These are phyloP conservation scores for Nowakowskiella sp. DNA, from an alignment of 192 early-diverging fungal species.

Conservation along the genomic window DNA sequence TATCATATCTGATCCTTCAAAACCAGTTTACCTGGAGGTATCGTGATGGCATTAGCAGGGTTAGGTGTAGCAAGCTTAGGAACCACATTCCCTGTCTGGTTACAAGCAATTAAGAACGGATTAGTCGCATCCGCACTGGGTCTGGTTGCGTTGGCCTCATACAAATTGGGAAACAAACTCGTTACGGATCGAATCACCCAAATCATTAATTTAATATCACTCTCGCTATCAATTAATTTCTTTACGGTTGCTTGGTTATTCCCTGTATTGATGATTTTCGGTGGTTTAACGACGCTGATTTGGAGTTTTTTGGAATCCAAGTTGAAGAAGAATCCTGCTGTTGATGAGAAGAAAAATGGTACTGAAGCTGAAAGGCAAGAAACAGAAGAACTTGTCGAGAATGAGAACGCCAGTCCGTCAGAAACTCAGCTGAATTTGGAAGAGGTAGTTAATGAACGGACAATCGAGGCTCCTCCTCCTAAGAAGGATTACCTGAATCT, in stretches of 20 bases:
- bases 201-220: constrained; percentile 4
- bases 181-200: constrained; percentile 2
- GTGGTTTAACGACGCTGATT: constrained; percentile 24
- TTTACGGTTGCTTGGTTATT: constrained; percentile 30
- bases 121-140: constrained; percentile 48
- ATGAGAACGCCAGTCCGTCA: constrained; percentile 9
- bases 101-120: constrained; percentile 43
- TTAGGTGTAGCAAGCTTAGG: constrained; percentile 31
- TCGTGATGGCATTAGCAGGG: constrained; percentile 49
- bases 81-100: constrained; percentile 34
- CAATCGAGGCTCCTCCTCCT: background rate
- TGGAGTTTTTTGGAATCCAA: background rate
- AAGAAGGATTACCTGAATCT: background rate
- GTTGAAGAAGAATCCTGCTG: background rate
- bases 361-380: background rate
- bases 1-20: no score
- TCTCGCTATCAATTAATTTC: constrained; percentile 20
- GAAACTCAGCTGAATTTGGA: constrained; percentile 1
- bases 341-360: background rate
- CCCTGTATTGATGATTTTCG: constrained; percentile 46
- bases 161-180: constrained; percentile 12
- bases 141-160: constrained; percentile 51
- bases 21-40: constrained; percentile 43
- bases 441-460: background rate
- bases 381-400: constrained; percentile 4